Percentiles rank a stretch among this genome's conserved stretches.
These are phyloP conservation scores for Rhamnella rubrinervis DNA, from an alignment of 331 rosid genomes.

Conservation along the genomic window DNA sequence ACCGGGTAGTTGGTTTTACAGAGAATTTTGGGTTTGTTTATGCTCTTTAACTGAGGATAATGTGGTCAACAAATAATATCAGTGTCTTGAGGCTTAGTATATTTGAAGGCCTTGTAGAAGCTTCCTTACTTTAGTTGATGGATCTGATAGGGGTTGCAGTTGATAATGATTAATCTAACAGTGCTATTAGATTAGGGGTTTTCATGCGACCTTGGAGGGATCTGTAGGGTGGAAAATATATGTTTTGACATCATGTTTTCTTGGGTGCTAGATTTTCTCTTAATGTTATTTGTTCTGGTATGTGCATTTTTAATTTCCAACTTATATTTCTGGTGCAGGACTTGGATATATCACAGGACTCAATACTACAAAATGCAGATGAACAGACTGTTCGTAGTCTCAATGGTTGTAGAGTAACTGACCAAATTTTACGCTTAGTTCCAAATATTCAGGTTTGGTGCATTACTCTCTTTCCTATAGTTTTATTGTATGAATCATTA, in stretches of 20 bases:
- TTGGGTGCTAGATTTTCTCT: not conserved
- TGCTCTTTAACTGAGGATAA: too few species aligned
- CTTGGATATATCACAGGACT: constrained; percentile 85
- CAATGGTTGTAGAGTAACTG: constrained; percentile 95
- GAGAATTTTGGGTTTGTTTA: too few species aligned
- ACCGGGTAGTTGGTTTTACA: too few species aligned
- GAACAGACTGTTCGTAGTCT: constrained; percentile 98
- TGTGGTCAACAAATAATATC: too few species aligned
- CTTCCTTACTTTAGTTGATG: not conserved
- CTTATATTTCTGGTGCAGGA: constrained; percentile 48
- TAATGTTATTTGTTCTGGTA: not conserved
- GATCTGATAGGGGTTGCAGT: not conserved
- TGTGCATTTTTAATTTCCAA: constrained; percentile 8
- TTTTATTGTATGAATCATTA: constrained; percentile 8
- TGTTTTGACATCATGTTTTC: not conserved
- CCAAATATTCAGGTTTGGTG: constrained; percentile 87
- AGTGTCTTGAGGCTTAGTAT: not conserved
- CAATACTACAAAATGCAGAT: constrained; percentile 83
- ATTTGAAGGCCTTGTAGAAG: too few species aligned
- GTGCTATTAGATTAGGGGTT: not conserved
- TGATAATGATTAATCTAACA: not conserved
- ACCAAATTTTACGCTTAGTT: constrained; percentile 85
- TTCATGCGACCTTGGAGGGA: not conserved
- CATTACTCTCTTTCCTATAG: constrained; percentile 1
- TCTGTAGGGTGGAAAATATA: not conserved